Conservation (phyloP, 148 eudicot species). For the Vaccinium myrtillus region DNA sequence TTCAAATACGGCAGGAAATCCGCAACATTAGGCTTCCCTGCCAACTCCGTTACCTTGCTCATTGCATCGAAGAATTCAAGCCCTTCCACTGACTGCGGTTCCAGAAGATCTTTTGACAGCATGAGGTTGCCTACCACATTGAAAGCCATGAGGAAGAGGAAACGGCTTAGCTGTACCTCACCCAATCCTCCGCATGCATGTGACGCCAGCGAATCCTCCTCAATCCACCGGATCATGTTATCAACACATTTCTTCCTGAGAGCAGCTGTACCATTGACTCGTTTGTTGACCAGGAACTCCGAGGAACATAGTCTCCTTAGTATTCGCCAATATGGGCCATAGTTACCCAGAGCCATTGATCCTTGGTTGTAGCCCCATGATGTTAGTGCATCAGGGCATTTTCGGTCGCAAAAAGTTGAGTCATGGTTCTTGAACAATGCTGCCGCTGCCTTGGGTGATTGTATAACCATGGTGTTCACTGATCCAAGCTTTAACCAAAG, state of each 20-base stretch:
- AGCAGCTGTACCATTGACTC: conserved; percentile 14
- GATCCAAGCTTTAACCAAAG: conserved; percentile 29
- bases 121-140: conserved; percentile 37
- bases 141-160: conserved; percentile 33
- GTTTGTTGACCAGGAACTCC: conserved; percentile 21
- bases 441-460: conserved; percentile 16
- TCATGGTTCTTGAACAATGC: conserved; percentile 28
- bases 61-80: background rate
- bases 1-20: conserved; percentile 18
- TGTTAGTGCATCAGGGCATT: conserved; percentile 15
- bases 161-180: conserved; percentile 12
- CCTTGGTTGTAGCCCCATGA: conserved; percentile 19
- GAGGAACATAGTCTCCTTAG: conserved; percentile 15
- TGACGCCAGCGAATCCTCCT: conserved; percentile 12
- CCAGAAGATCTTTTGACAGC: conserved; percentile 34
- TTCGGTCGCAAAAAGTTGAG: conserved; percentile 13
- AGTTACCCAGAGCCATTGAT: conserved; percentile 16
- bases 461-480: conserved; percentile 24
- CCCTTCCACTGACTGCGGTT: conserved; percentile 14
- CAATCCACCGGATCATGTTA: conserved; percentile 27
- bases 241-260: conserved; percentile 15
- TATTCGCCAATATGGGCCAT: conserved; percentile 21
- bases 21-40: conserved; percentile 9
- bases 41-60: conserved; percentile 3
- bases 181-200: conserved; percentile 5